Percentiles rank a stretch among this genome's conserved stretches.
Evolutionary conservation across 768 basidiomycete genomes (phyloP).

Genomic region (Suillus decipiens): DNA sequence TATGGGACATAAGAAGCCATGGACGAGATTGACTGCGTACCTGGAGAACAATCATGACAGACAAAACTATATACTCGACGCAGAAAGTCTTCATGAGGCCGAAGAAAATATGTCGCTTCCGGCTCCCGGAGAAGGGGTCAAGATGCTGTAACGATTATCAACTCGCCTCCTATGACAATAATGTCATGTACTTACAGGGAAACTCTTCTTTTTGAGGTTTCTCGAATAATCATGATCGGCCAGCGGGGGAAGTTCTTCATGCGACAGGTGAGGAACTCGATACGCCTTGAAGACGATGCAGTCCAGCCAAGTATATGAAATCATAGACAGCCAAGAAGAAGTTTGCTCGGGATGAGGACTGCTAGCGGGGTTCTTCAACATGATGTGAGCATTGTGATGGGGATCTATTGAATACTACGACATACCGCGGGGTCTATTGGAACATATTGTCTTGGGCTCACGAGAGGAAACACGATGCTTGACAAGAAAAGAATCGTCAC

Average conservation of each 20-base stretch:
- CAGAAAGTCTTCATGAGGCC: constrained; percentile 18
- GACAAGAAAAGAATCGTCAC: constrained; percentile 46
- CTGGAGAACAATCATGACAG: constrained; percentile 11
- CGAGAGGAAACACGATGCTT: constrained; percentile 51
- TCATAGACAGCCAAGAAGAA: constrained; percentile 34
- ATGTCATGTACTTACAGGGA: constrained; percentile 27
- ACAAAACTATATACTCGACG: constrained; percentile 13
- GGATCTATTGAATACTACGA: not conserved
- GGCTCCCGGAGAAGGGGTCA: constrained; percentile 23
- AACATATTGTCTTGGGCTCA: constrained; percentile 56
- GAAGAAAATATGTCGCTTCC: constrained; percentile 19
- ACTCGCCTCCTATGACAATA: not conserved
- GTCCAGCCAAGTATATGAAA: constrained; percentile 57
- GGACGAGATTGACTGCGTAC: not conserved
- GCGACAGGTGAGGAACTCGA: constrained; percentile 44
- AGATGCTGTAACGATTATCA: constrained; percentile 23
- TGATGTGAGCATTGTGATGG: not conserved
- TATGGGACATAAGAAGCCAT: not conserved
- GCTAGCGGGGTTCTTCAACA: constrained; percentile 23
- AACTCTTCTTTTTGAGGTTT: constrained; percentile 35
- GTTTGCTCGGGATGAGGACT: constrained; percentile 43
- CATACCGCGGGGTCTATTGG: constrained; percentile 49
- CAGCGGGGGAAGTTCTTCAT: constrained; percentile 46
- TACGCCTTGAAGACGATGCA: constrained; percentile 46
- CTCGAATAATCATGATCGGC: constrained; percentile 47